A percentile compares a stretch with the other conserved stretches of the same genome.
Conservation (phyloP, 306 rosid genomes). For the Rubus idaeus region DNA sequence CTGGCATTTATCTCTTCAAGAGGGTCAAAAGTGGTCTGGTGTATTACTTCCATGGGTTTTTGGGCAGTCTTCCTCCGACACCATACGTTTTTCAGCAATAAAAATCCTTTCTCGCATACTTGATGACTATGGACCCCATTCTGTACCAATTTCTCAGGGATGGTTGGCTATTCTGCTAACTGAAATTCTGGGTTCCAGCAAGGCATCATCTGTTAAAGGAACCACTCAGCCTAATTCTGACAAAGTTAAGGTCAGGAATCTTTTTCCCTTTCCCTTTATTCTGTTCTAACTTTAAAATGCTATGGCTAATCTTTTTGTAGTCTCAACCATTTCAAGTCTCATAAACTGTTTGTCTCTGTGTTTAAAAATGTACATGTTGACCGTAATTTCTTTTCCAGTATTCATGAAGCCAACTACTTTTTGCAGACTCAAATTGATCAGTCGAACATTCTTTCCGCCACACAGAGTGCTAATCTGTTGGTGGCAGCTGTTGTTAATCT, state of each 20-base stretch:
- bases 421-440: slow-evolving; percentile 87
- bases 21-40: slow-evolving; percentile 91
- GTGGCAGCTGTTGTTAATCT: slow-evolving; percentile 78
- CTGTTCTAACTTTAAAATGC: background rate
- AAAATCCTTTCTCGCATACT: slow-evolving; percentile 76
- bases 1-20: slow-evolving; percentile 74
- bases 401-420: slow-evolving; percentile 22
- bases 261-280: background rate
- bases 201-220: slow-evolving; percentile 62
- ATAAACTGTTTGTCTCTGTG: slow-evolving; percentile 15
- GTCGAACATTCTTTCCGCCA: slow-evolving; percentile 69
- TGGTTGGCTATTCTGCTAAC: slow-evolving; percentile 77
- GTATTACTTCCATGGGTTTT: slow-evolving; percentile 83
- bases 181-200: slow-evolving; percentile 55
- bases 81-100: slow-evolving; percentile 61
- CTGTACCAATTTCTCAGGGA: slow-evolving; percentile 83
- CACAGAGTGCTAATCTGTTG: slow-evolving; percentile 73
- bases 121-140: slow-evolving; percentile 69
- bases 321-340: slow-evolving; percentile 18
- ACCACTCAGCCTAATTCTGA: slow-evolving; percentile 55
- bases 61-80: slow-evolving; percentile 65
- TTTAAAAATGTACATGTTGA: background rate
- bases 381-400: background rate
- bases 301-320: slow-evolving; percentile 7
- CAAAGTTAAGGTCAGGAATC: slow-evolving; percentile 67